Evolutionary conservation across 768 basidiomycete genomes (phyloP).

Genomic region (Termitomyces sp.): DNA sequence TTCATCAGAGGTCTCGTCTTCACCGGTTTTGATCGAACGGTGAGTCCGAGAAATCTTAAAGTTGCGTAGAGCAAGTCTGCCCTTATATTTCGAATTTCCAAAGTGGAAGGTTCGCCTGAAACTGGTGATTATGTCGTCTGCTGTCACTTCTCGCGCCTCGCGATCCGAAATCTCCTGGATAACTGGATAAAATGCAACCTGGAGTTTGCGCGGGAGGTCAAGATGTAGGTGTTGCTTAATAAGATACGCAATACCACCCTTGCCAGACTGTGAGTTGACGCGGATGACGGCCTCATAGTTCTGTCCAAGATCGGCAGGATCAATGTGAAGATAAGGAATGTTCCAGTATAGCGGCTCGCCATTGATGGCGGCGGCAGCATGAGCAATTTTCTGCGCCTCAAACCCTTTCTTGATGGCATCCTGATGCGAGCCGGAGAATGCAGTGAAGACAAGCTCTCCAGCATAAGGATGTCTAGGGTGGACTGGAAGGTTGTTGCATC

Average conservation of each 20-base stretch:
- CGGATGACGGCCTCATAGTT: constrained; percentile 98
- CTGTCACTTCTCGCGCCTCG: constrained; percentile 93
- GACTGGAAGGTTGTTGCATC: constrained; percentile 94
- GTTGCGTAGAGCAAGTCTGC: constrained; percentile 74
- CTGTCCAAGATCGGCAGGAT: constrained; percentile 93
- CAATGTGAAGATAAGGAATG: constrained; percentile 95
- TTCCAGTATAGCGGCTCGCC: constrained; percentile 75
- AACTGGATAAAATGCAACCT: constrained; percentile 91
- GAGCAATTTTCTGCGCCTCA: constrained; percentile 68
- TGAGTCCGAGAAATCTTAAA: constrained; percentile 79
- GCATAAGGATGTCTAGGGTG: constrained; percentile 97
- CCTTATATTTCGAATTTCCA: constrained; percentile 78
- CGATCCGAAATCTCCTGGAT: constrained; percentile 88
- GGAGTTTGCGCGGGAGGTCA: constrained; percentile 97
- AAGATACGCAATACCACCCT: constrained; percentile 96
- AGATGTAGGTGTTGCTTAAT: constrained; percentile 89
- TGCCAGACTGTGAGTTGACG: constrained; percentile 98
- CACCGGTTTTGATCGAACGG: constrained; percentile 43
- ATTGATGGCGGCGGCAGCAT: constrained; percentile 54
- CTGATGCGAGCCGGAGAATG: constrained; percentile 97
- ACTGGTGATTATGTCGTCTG: constrained; percentile 90
- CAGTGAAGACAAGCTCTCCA: constrained; percentile 96
- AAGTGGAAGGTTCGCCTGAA: constrained; percentile 84
- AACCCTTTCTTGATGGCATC: constrained; percentile 99
- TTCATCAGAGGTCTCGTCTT: constrained; percentile 66